Evolutionary conservation across 2,329 filamentous ascomycete species (phyloP).

Genomic region (Hypocreales sp.): DNA sequence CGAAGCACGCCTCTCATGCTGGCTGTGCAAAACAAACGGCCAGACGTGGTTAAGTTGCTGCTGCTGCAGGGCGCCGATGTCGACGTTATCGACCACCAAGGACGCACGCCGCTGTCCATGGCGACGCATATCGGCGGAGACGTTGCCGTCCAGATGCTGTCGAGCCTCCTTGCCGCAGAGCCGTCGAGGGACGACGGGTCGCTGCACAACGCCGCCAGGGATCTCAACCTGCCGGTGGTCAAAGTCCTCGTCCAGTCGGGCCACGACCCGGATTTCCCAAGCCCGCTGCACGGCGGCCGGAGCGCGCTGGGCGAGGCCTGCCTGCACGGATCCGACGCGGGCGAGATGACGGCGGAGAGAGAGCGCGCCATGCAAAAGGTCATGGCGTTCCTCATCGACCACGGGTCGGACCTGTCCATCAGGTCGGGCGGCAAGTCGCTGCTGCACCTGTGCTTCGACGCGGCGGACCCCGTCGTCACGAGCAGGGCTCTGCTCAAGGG

Average conservation of each 20-base stretch:
- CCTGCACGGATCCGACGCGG: slow-evolving; percentile 32
- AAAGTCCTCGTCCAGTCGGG: slow-evolving; percentile 39
- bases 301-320: slow-evolving; percentile 50
- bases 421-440: slow-evolving; percentile 41
- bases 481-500: slow-evolving; percentile 44
- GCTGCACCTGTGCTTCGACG: slow-evolving; percentile 44
- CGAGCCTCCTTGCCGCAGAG: slow-evolving; percentile 36
- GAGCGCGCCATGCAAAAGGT: slow-evolving; percentile 41
- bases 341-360: slow-evolving; percentile 25
- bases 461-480: slow-evolving; percentile 35
- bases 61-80: slow-evolving; percentile 43
- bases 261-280: slow-evolving; percentile 51
- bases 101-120: slow-evolving; percentile 44
- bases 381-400: slow-evolving; percentile 38
- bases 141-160: slow-evolving; percentile 36
- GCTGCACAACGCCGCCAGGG: slow-evolving; percentile 47
- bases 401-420: slow-evolving; percentile 39
- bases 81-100: slow-evolving; percentile 38
- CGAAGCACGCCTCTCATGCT: slow-evolving; percentile 43
- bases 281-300: slow-evolving; percentile 43
- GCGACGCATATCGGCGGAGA: slow-evolving; percentile 40
- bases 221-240: slow-evolving; percentile 40
- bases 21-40: slow-evolving; percentile 37
- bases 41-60: slow-evolving; percentile 41
- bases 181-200: slow-evolving; percentile 48